Evolutionary conservation across 148 eudicot genomes (phyloP).

Genomic region (Silene latifolia): DNA sequence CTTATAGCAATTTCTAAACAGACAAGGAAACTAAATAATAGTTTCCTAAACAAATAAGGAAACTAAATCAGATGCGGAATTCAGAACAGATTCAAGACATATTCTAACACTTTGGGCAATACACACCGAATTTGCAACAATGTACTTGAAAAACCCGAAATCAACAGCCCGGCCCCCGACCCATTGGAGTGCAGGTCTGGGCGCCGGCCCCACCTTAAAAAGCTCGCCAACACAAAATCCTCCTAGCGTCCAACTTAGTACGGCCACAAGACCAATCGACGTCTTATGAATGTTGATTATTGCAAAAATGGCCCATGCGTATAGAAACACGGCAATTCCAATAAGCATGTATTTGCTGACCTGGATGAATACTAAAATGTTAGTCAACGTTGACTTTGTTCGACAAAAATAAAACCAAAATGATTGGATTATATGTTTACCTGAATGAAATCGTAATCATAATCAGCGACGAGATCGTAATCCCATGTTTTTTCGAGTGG

Average conservation of each 20-base stretch:
- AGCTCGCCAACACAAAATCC: constrained; percentile 3
- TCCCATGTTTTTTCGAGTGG: neutral
- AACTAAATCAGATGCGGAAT: too few species aligned
- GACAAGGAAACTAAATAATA: too few species aligned
- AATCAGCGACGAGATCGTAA: neutral
- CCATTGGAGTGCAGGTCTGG: neutral
- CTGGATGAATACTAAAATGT: too few species aligned
- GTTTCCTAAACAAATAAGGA: too few species aligned
- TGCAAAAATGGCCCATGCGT: neutral
- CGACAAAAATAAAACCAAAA: too few species aligned
- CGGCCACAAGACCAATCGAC: neutral
- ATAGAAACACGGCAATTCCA: neutral
- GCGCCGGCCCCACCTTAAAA: neutral
- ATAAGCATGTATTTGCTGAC: neutral
- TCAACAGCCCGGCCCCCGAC: too few species aligned
- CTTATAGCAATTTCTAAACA: too few species aligned
- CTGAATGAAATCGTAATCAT: neutral
- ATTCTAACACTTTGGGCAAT: constrained; percentile 1
- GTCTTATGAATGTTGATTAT: neutral
- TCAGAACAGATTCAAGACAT: too few species aligned
- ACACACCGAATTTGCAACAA: constrained; percentile 1
- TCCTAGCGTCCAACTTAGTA: neutral
- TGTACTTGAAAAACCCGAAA: constrained; percentile 1
- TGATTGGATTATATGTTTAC: too few species aligned
- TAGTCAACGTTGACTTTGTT: too few species aligned